Base-by-base conservation (phyloP, 2,329 filamentous ascomycete species). In the Cladosporium sp. region DNA sequence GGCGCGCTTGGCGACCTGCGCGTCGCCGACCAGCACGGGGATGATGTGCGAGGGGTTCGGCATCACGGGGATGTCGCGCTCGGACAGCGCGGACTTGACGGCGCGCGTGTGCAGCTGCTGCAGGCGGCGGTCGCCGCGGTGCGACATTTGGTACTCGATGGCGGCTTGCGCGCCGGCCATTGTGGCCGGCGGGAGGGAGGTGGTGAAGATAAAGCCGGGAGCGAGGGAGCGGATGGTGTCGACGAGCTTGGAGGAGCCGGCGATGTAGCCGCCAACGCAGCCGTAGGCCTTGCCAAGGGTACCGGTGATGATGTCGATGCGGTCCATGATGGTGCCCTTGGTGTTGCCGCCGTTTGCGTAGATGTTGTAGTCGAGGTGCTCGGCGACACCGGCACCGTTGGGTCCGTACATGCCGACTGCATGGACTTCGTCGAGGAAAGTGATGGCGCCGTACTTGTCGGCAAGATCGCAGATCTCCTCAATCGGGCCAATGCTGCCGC, bases 341-440 rank as follows among this genome's bases (percentile, higher is more conserved):
- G 89, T 84, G 60, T 79, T 79, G 53, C 89, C 87, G 53, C 90
- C 89, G 52, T 83, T 81, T 54, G 80, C 78, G 69, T 97, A 91
- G 8, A 86, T 84, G 67, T 95, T 89, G 67, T 87, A 98, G 68
- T 98, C 92, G 46, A 98, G 83, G 70, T 98, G 93, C 75, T 98
- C 93, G 33, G 93, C 93, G 42, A 98, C 93, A 72, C 93, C 93
- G 54, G 91, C 93, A 57, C 93, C 93, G 65, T 89, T 84, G 67
- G 93, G 91, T 66, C 93, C 93, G 71, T 98, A 98, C 93, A 98
- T 97, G 68, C 93, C 93, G 18, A 98, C 93, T 42, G 93, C 93
- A 74, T 98, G 93, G 56, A 98, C 93, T 82, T 98, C 93, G 68
- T 98, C 93, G 68, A 96, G 78, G 71, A 98, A 98, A 63, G 93